Conservation (phyloP, 371 early-diverging fungal species). For the Syncephalis plumigaleata region DNA sequence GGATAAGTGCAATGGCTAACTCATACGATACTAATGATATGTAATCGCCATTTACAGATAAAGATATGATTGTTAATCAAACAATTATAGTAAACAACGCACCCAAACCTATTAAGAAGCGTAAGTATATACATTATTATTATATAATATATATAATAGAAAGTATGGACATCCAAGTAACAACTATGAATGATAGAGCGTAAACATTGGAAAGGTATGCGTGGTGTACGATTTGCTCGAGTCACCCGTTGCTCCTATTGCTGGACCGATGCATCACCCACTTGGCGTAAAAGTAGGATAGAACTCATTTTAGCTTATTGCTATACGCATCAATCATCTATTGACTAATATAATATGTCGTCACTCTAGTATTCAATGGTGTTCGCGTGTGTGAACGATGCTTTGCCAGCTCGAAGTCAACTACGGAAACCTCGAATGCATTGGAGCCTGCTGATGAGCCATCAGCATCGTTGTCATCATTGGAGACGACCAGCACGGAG, state of each 20-base stretch:
- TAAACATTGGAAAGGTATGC: slow-evolving; percentile 9
- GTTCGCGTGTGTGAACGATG: not conserved
- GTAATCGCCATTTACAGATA: too few relatives aligned
- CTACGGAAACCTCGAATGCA: too few relatives aligned
- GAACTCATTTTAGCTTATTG: not conserved
- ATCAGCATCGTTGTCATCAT: too few relatives aligned
- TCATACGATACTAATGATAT: too few relatives aligned
- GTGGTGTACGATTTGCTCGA: slow-evolving; percentile 1
- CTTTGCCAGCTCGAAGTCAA: not conserved
- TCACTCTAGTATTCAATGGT: not conserved
- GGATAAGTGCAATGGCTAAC: too few relatives aligned
- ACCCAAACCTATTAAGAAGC: slow-evolving; percentile 1
- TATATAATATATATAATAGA: slow-evolving; percentile 1
- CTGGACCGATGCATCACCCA: slow-evolving; percentile 18
- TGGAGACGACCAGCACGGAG: too few relatives aligned
- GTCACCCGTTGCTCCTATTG: slow-evolving; percentile 23
- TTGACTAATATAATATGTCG: not conserved
- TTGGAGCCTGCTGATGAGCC: too few relatives aligned
- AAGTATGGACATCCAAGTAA: slow-evolving; percentile 6
- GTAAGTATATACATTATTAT: slow-evolving; percentile 12
- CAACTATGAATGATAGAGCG: too few relatives aligned
- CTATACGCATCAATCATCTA: not conserved
- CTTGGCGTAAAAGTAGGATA: slow-evolving; percentile 21
- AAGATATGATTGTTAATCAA: slow-evolving; percentile 22
- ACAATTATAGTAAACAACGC: not conserved